phyloP scores from a whole-genome alignment of 2,329 filamentous ascomycete genomes.

The Aspergillus felis region DNA sequence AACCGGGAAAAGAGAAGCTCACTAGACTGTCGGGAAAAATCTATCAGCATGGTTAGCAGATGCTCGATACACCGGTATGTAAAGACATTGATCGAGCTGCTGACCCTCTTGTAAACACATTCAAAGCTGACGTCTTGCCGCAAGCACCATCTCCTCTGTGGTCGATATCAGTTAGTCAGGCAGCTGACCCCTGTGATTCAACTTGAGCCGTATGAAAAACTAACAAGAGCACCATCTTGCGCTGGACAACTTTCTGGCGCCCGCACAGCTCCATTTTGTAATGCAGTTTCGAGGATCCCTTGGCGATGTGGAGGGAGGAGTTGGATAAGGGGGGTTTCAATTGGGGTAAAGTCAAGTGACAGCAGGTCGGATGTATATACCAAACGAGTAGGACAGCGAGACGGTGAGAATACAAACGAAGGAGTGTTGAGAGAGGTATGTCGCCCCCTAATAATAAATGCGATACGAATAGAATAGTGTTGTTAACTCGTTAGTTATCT shows the following conservation, averaged over 20 bases:
- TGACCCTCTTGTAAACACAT: constrained; percentile 97
- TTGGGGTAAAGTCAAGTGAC: neutral
- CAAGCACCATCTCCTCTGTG: constrained; percentile 87
- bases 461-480: neutral
- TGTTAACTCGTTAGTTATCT: neutral
- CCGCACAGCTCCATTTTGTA: constrained; percentile 58
- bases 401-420: neutral
- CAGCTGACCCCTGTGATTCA: constrained; percentile 2
- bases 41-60: constrained; percentile 43
- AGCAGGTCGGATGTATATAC: neutral
- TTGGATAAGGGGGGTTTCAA: constrained; percentile 39
- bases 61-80: neutral
- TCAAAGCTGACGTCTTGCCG: constrained; percentile 93
- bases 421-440: neutral
- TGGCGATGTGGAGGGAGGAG: constrained; percentile 4
- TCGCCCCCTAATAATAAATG: neutral
- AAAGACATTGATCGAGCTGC: constrained; percentile 24
- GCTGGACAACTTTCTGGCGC: constrained; percentile 80
- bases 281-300: constrained; percentile 3
- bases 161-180: constrained; percentile 13
- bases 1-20: constrained; percentile 31
- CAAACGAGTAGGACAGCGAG: neutral
- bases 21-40: constrained; percentile 97
- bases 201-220: constrained; percentile 8
- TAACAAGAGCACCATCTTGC: constrained; percentile 91